Evolutionary conservation across 345 rosid species (phyloP).

Genomic region (Sonneratia caseolaris): DNA sequence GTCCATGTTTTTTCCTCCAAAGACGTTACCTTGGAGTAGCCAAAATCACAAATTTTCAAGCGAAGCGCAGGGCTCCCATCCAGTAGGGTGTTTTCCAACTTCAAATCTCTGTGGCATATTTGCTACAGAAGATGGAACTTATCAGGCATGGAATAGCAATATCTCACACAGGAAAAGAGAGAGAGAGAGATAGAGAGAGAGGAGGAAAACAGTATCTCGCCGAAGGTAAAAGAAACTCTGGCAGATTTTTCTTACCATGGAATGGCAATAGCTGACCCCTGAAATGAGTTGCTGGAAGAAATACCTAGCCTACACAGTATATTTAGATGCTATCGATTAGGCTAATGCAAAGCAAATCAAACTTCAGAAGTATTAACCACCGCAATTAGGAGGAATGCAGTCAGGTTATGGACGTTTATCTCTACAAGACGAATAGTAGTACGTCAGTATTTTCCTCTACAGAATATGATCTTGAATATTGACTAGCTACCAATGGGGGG

Average conservation of each 20-base stretch:
- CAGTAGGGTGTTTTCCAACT: conserved; percentile 70
- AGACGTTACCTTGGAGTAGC: conserved; percentile 52
- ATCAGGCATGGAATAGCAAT: not conserved
- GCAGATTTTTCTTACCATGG: conserved; percentile 35
- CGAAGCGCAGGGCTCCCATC: conserved; percentile 92
- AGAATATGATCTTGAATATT: not conserved
- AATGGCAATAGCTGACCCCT: conserved; percentile 77
- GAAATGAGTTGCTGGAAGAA: conserved; percentile 84
- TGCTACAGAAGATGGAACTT: conserved; percentile 19
- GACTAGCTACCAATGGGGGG: not conserved
- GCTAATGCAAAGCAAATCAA: not conserved
- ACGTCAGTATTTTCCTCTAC: not conserved
- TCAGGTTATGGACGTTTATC: not conserved
- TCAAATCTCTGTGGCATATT: conserved; percentile 81
- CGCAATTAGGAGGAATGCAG: not conserved
- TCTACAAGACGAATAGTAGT: not conserved
- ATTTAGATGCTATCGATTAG: not conserved
- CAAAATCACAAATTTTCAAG: conserved; percentile 78
- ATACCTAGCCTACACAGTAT: conserved; percentile 37
- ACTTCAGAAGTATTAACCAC: not conserved
- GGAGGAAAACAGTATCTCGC: too few relatives aligned
- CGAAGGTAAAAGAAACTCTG: not conserved
- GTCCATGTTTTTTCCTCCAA: not conserved
- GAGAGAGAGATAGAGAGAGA: too few relatives aligned
- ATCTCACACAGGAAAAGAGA: not conserved